A percentile compares a stretch with the other conserved stretches of the same genome.
Evolutionary conservation across 352 stramenopile species (phyloP).

Genomic region (Thraustochytrium sp.): DNA sequence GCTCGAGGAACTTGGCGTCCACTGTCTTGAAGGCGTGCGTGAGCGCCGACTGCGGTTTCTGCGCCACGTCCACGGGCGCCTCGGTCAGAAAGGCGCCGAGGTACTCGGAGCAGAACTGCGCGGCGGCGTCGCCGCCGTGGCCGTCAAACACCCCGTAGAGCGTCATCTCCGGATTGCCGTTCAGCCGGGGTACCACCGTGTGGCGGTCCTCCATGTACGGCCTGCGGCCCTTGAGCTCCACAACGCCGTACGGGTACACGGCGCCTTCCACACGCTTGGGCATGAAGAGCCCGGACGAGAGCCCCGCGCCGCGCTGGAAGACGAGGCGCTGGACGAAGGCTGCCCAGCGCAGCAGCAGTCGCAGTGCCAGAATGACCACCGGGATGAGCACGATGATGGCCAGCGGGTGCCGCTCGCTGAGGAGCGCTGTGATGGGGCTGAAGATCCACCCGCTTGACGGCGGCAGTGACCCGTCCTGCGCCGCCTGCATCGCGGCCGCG

Average conservation of each 20-base stretch:
- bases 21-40: slow-evolving; percentile 29
- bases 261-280: neutral
- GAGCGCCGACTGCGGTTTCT: slow-evolving; percentile 8
- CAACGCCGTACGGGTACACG: slow-evolving; percentile 21
- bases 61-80: neutral
- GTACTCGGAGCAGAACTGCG: slow-evolving; percentile 62
- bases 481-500: neutral
- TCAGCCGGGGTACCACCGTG: slow-evolving; percentile 65
- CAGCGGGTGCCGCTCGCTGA: slow-evolving; percentile 26
- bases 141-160: slow-evolving; percentile 89
- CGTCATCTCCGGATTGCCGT: slow-evolving; percentile 65
- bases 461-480: no score
- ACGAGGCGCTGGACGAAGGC: neutral
- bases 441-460: slow-evolving; percentile 12
- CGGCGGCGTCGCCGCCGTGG: slow-evolving; percentile 75
- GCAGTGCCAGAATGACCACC: slow-evolving; percentile 12
- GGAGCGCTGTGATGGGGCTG: slow-evolving; percentile 15
- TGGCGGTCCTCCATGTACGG: slow-evolving; percentile 85
- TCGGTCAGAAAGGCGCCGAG: slow-evolving; percentile 18
- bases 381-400: slow-evolving; percentile 24
- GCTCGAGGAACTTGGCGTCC: slow-evolving; percentile 39
- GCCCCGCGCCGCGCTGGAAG: neutral
- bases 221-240: slow-evolving; percentile 48
- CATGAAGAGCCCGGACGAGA: slow-evolving; percentile 28
- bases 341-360: neutral